Evolutionary conservation across 495 filamentous ascomycete genomes (phyloP), one percentile per base, ranked within the genome.

Genomic region (Platismatia glauca): DNA sequence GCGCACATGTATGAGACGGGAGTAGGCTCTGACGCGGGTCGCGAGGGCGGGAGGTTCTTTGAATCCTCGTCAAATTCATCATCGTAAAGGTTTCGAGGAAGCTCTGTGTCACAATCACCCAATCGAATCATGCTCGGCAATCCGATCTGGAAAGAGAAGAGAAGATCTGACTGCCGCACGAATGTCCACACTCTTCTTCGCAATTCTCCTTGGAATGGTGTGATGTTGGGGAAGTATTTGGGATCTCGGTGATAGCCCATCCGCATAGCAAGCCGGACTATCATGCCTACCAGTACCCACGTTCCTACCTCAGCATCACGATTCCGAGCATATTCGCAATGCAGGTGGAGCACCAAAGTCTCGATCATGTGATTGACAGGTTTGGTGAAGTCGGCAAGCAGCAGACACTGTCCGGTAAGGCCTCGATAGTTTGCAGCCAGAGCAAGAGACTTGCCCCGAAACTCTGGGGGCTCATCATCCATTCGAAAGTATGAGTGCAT

Each of bases 211-310:
- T 95, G 86, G 68, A 93, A 96, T 7, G 91, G 88, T 7, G 85
- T 84, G 64, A 99, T 86, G 57, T 84, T 85, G 16, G 89, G 81
- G 69, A 90, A 96, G 73, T 86, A 85, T 68, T 87, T 89, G 18
- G 89, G 84, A 71, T 99, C 94, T 60, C 95, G 84, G 69, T 99
- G 94, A 64, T 96, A 95, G 55, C 94, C 94, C 90, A 96, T 96
- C 33, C 90, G 82, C 81, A 97, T 91, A 13, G 93, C 90, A 60
- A 96, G 76, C 61, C 93, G 85, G 31, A 89, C 85, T 64, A 95
- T 84, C 68, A 95, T 83, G 27, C 89, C 88, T 11, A 84, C 80
- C 60, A 94, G 81, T 55, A 96, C 78, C 86, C 92, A 95, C 13
- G 95, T 77, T 15, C 86, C 87, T 13, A 88, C 78, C 63, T 97